Percentiles rank a stretch among this genome's conserved stretches.
Evolutionary conservation across 805 yeast species (phyloP).

Genomic region (Ogataea henricii): DNA sequence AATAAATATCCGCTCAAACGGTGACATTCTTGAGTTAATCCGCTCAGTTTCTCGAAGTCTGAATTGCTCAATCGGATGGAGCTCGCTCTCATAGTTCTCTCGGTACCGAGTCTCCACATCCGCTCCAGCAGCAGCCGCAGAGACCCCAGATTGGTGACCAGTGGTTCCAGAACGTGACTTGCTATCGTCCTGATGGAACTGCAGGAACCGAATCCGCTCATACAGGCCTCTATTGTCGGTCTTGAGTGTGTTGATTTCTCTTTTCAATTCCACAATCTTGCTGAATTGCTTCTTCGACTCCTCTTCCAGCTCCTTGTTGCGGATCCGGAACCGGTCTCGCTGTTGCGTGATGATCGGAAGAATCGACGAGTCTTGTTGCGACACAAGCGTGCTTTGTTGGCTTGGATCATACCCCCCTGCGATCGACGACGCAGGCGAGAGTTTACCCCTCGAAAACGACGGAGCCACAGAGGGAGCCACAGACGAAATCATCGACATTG

Average conservation of each 20-base stretch:
- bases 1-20: constrained; percentile 76
- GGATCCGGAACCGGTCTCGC: constrained; percentile 87
- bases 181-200: constrained; percentile 45
- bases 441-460: constrained; percentile 29
- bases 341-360: constrained; percentile 91
- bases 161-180: constrained; percentile 27
- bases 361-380: constrained; percentile 48
- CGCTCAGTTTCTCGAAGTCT: constrained; percentile 76
- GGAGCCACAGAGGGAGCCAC: constrained; percentile 35
- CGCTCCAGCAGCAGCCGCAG: constrained; percentile 14
- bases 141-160: constrained; percentile 15
- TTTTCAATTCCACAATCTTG: constrained; percentile 58
- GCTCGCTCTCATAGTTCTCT: constrained; percentile 67
- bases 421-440: constrained; percentile 56
- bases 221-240: constrained; percentile 76
- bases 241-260: constrained; percentile 65
- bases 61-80: constrained; percentile 84
- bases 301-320: constrained; percentile 81
- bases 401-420: constrained; percentile 40
- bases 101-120: constrained; percentile 61
- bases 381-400: constrained; percentile 1
- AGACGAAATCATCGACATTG: constrained; percentile 69
- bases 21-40: constrained; percentile 68
- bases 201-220: constrained; percentile 71
- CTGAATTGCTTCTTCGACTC: constrained; percentile 63